phyloP scores from a whole-genome alignment of 768 basidiomycete species.

The Boletus pseudopeckii region DNA sequence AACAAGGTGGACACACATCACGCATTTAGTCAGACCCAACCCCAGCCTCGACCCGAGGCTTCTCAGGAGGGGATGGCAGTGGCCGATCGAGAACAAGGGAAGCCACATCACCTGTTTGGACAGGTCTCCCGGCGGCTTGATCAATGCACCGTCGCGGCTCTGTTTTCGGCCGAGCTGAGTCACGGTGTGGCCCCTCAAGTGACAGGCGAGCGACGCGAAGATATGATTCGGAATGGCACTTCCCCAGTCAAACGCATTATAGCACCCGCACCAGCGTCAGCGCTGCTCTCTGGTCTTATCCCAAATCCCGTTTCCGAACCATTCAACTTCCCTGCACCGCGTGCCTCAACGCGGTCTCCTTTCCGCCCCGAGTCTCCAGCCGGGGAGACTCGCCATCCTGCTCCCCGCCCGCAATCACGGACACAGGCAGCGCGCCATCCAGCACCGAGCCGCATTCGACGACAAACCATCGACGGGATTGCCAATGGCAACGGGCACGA shows the following conservation, averaged over 20 bases:
- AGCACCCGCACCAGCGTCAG: neutral
- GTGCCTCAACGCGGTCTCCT: conserved; percentile 16
- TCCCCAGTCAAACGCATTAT: conserved; percentile 3
- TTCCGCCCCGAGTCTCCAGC: conserved; percentile 13
- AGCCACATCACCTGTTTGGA: too few relatives aligned
- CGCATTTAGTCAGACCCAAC: conserved; percentile 13
- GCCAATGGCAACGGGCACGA: neutral
- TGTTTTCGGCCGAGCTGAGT: neutral
- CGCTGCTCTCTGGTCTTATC: neutral
- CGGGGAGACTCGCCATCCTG: neutral
- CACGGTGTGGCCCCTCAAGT: neutral
- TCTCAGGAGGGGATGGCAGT: neutral
- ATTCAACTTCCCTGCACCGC: conserved; percentile 17
- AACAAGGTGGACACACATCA: conserved; percentile 4
- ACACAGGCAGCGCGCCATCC: conserved; percentile 9
- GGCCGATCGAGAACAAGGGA: neutral
- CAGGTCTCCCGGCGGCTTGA: neutral
- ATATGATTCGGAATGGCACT: neutral
- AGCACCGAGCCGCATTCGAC: conserved; percentile 10
- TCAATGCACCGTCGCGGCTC: neutral
- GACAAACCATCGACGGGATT: conserved; percentile 9
- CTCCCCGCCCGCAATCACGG: neutral
- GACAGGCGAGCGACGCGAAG: neutral
- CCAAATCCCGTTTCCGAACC: neutral
- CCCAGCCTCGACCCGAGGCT: neutral